These are phyloP conservation scores for Gleditsia sinensis DNA, from an alignment of 306 rosid species.

Conservation along the genomic window DNA sequence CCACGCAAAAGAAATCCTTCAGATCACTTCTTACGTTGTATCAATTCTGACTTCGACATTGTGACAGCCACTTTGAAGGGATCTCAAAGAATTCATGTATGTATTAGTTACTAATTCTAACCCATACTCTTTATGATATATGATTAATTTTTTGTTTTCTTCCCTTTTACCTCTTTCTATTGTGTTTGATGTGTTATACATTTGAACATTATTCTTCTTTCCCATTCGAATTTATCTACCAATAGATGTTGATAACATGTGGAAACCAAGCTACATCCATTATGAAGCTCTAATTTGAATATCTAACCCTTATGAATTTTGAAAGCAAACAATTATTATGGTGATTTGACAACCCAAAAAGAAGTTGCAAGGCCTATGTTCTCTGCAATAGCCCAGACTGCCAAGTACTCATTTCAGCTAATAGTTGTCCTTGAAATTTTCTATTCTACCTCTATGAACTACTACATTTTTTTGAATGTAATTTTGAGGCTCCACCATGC, in stretches of 20 bases:
- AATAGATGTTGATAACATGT: not conserved
- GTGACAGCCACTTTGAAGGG: conserved; percentile 84
- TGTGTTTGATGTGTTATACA: not conserved
- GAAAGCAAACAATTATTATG: not conserved
- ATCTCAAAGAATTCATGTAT: conserved; percentile 72
- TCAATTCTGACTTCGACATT: conserved; percentile 80
- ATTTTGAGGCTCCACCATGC: too few relatives aligned
- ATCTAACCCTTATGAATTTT: not conserved
- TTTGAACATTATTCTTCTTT: not conserved
- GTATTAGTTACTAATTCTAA: conserved; percentile 26
- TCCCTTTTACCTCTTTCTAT: not conserved
- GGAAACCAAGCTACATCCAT: not conserved
- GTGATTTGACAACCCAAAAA: not conserved
- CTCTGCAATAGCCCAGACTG: not conserved
- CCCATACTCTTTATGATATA: not conserved
- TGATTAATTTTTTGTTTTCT: not conserved
- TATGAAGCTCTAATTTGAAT: not conserved
- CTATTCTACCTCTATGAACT: too few relatives aligned
- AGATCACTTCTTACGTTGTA: conserved; percentile 82
- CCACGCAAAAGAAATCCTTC: conserved; percentile 84
- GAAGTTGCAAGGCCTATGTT: not conserved
- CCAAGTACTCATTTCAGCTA: not conserved
- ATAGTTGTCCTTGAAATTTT: not conserved
- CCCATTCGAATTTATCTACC: not conserved
- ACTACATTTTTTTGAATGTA: too few relatives aligned